Evolutionary conservation across 2,329 filamentous ascomycete species (phyloP).

Genomic region (Colletotrichum sp.): DNA sequence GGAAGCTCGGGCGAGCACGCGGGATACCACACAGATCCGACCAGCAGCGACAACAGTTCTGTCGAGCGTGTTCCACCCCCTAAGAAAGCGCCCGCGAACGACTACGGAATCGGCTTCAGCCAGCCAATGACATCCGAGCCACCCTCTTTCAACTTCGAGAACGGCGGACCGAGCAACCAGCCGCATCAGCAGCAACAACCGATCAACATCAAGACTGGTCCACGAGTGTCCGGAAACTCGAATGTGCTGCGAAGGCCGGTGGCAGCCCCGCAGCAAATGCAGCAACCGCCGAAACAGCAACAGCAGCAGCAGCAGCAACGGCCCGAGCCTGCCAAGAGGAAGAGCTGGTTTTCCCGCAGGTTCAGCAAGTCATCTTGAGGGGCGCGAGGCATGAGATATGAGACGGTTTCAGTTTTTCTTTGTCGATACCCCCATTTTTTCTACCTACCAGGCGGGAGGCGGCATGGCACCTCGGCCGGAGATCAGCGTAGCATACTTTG

Average conservation of each 20-base stretch:
- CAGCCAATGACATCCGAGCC: slow-evolving; percentile 48
- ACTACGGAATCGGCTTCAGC: slow-evolving; percentile 68
- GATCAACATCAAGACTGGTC: neutral
- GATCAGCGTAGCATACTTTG: neutral
- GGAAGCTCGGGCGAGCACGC: slow-evolving; percentile 76
- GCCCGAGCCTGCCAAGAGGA: slow-evolving; percentile 70
- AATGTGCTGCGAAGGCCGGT: slow-evolving; percentile 28
- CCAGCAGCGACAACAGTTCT: slow-evolving; percentile 90
- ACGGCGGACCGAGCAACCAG: neutral
- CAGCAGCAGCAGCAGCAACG: slow-evolving; percentile 27
- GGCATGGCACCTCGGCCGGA: neutral
- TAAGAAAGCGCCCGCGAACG: slow-evolving; percentile 60
- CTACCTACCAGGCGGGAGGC: neutral
- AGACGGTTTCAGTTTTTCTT: neutral
- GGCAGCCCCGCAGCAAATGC: slow-evolving; percentile 13
- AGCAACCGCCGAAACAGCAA: neutral
- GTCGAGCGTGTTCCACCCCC: slow-evolving; percentile 73
- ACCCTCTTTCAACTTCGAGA: slow-evolving; percentile 35
- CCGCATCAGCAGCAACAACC: neutral
- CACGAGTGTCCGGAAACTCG: neutral
- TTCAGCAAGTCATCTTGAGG: slow-evolving; percentile 68
- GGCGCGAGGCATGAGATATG: neutral
- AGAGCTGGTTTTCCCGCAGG: slow-evolving; percentile 86
- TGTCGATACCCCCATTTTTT: slow-evolving; percentile 25
- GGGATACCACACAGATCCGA: slow-evolving; percentile 83